A percentile compares a stretch with the other conserved stretches of the same genome.
phyloP scores from a whole-genome alignment of 1,284 basidiomycete species.

The Sporisorium iseilematis-ciliati region DNA sequence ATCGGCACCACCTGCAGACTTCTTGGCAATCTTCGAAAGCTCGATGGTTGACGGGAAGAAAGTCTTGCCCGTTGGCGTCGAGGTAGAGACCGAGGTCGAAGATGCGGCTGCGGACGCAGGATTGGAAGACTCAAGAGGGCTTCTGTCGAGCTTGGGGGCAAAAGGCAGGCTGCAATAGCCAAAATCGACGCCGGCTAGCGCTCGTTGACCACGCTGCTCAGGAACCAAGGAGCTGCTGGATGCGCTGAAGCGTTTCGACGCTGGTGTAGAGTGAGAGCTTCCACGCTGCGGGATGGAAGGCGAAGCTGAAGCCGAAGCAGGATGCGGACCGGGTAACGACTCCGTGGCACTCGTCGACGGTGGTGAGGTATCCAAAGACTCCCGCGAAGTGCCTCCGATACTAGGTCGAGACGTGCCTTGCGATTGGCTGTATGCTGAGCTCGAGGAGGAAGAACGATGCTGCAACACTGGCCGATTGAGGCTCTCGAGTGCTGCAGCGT shows the following conservation, averaged over 20 bases:
- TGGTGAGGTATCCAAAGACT: neutral
- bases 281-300: conserved; percentile 23
- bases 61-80: conserved; percentile 16
- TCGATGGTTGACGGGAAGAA: conserved; percentile 44
- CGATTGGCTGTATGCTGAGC: conserved; percentile 21
- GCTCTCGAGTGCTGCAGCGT: conserved; percentile 7
- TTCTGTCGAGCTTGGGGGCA: conserved; percentile 36
- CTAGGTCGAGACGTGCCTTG: conserved; percentile 4
- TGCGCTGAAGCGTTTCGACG: conserved; percentile 15
- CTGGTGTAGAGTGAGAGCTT: conserved; percentile 20
- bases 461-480: conserved; percentile 26
- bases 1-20: neutral
- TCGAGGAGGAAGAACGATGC: conserved; percentile 26
- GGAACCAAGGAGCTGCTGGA: conserved; percentile 7
- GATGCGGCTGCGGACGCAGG: conserved; percentile 6
- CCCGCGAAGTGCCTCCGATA: neutral
- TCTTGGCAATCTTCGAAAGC: conserved; percentile 19
- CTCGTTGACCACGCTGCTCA: conserved; percentile 34
- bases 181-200: conserved; percentile 54
- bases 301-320: conserved; percentile 2
- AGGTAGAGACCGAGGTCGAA: conserved; percentile 6
- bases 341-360: conserved; percentile 5
- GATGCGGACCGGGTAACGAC: conserved; percentile 1
- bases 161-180: conserved; percentile 53
- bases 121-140: conserved; percentile 9